These are phyloP conservation scores for Aureobasidium sp. DNA, from an alignment of 2,329 filamentous ascomycete genomes.

Conservation along the genomic window DNA sequence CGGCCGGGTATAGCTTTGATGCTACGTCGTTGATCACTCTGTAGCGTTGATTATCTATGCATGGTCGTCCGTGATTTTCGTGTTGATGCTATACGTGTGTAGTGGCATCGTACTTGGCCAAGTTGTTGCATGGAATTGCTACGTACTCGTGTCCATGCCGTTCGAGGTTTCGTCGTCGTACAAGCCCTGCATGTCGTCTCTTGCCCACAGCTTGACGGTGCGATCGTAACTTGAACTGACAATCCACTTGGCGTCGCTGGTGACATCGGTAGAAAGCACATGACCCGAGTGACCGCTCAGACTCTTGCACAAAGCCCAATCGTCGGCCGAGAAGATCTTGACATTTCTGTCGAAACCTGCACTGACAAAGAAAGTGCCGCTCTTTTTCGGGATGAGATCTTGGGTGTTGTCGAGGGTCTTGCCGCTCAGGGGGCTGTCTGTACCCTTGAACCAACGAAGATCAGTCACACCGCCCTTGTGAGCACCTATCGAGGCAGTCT, in stretches of 20 bases:
- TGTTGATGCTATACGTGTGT: not conserved
- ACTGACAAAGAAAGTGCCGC: slow-evolving; percentile 84
- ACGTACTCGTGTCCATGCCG: slow-evolving; percentile 10
- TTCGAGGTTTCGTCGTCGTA: slow-evolving; percentile 15
- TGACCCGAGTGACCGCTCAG: slow-evolving; percentile 87
- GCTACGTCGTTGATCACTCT: not conserved
- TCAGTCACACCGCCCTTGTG: slow-evolving; percentile 90
- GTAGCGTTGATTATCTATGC: not conserved
- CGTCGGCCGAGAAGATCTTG: slow-evolving; percentile 92
- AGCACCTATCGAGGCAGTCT: slow-evolving; percentile 77
- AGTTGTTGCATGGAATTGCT: not conserved
- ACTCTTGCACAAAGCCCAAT: slow-evolving; percentile 85
- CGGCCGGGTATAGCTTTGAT: not conserved
- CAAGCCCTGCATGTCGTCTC: slow-evolving; percentile 60
- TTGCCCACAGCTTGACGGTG: slow-evolving; percentile 92
- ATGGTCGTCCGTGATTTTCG: not conserved
- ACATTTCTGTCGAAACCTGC: slow-evolving; percentile 91
- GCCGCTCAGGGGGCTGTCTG: slow-evolving; percentile 57
- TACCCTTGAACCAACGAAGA: slow-evolving; percentile 85
- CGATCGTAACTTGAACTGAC: slow-evolving; percentile 90
- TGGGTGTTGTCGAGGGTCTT: not conserved
- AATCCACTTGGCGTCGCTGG: slow-evolving; percentile 81
- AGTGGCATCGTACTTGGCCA: not conserved
- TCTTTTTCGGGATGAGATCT: slow-evolving; percentile 61
- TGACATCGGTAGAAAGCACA: slow-evolving; percentile 85